Evolutionary conservation across 1,284 basidiomycete species (phyloP), one percentile per base, ranked within the genome.

Genomic region (Rhodotorula sp.): DNA sequence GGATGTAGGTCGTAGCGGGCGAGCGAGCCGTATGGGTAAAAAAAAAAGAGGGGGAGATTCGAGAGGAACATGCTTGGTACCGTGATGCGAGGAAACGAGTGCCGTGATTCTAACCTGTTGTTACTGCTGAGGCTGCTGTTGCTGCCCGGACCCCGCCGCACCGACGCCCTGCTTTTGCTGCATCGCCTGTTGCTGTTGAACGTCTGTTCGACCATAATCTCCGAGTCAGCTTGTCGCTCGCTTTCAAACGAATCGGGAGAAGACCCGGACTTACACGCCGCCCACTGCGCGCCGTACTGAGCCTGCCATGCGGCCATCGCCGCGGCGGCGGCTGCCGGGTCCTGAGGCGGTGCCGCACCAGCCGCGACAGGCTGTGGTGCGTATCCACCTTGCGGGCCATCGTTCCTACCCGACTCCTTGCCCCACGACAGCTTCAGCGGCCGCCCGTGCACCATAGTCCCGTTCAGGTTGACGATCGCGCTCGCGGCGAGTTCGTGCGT

Each of bases 341-440:
- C 71, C 26, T 53, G 46, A 6, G 64, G 64, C 24, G 67, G 62
- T 20, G 64, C 54, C 6, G 37, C 53, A 42, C 45, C 48, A 29
- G 44, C 62, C 45, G 58, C 53, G 14, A 46, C 42, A 30, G 60
- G 63, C 49, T 59, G 59, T 45, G 61, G 56, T 14, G 37, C 37
- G n/a, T 26, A 17, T 14, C 15, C 42, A 3, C 61, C 61, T 33
- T 45, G 64, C 20, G 44, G 54, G 1, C 62, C 66, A 22, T 65
- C 73, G 22, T 57, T 59, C 54, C 66, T 64, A 8, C 37, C 37
- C 37, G 37, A 42, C 80, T 97, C 95, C 82, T 97, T 98, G 72
- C 95, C 95, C 95, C 95, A 99, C 76, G 92, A 93, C 82, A 93
- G 95, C 82, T 96, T 95, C 84, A 98, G 91, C 20, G 93, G 93